These are phyloP conservation scores for Saitozyma sp. DNA, from an alignment of 768 basidiomycete species.

Conservation along the genomic window DNA sequence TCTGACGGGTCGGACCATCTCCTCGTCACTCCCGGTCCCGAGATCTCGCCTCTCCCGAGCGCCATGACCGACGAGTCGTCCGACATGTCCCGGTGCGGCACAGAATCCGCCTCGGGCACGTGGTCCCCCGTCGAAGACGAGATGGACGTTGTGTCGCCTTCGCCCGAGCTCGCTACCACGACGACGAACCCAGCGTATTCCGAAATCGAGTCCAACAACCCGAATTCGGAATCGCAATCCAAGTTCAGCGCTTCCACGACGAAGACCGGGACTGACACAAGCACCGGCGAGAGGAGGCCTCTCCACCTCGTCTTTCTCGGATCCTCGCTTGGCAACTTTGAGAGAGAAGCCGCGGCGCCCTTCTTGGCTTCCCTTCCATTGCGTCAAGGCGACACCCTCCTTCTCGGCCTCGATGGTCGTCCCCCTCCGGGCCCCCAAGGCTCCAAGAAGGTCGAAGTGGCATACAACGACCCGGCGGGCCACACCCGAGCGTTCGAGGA, in stretches of 20 bases:
- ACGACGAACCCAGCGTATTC: constrained; percentile 20
- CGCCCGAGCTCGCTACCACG: constrained; percentile 5
- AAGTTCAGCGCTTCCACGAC: not conserved
- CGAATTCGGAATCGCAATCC: not conserved
- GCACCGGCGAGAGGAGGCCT: constrained; percentile 49
- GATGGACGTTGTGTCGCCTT: not conserved
- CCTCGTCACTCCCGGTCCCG: too few relatives aligned
- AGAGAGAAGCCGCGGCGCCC: constrained; percentile 63
- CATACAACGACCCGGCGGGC: constrained; percentile 81
- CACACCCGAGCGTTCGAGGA: constrained; percentile 75
- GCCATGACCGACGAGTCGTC: not conserved
- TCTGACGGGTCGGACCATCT: not conserved
- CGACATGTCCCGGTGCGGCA: too few relatives aligned
- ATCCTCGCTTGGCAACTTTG: constrained; percentile 88
- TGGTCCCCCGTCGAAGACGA: constrained; percentile 6
- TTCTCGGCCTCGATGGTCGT: constrained; percentile 88
- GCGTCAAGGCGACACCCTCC: constrained; percentile 70
- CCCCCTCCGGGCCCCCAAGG: constrained; percentile 56
- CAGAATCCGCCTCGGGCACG: not conserved
- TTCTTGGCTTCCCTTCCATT: constrained; percentile 81
- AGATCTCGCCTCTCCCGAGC: not conserved
- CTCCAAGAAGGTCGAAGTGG: constrained; percentile 68
- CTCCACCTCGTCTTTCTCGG: constrained; percentile 89
- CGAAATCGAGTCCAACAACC: not conserved
- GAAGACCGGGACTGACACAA: not conserved